phyloP scores from a whole-genome alignment of 257 asterid genomes.

The Thymus mandschuricus region DNA sequence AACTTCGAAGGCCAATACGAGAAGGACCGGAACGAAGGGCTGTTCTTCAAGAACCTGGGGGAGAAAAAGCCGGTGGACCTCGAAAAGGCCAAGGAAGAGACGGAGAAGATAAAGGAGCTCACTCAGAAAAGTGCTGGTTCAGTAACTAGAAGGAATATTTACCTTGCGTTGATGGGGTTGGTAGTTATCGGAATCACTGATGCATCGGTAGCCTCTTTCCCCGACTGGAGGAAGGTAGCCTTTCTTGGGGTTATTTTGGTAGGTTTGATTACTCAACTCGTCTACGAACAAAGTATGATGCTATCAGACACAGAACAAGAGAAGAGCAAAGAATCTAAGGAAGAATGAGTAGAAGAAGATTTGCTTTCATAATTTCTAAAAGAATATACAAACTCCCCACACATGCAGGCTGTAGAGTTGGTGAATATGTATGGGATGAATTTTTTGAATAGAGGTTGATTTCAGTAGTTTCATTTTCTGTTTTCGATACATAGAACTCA shows the following conservation, averaged over 20 bases:
- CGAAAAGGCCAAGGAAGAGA: constrained; percentile 64
- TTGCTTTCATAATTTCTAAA: constrained; percentile 19
- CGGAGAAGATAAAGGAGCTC: constrained; percentile 57
- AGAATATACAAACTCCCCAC: constrained; percentile 29
- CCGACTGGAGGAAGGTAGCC: constrained; percentile 70
- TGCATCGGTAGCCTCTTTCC: constrained; percentile 50
- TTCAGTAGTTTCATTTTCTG: constrained; percentile 14
- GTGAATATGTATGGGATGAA: constrained; percentile 3
- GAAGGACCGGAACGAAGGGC: constrained; percentile 75
- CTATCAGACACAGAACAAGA: constrained; percentile 49
- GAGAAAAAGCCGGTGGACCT: constrained; percentile 54
- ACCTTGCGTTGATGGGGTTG: constrained; percentile 67
- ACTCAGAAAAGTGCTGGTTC: constrained; percentile 67
- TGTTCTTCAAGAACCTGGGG: constrained; percentile 77
- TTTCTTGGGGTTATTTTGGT: constrained; percentile 74
- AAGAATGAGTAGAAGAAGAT: constrained; percentile 33
- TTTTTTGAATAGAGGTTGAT: constrained; percentile 6
- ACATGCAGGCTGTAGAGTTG: constrained; percentile 20
- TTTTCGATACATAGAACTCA: background rate
- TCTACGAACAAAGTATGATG: constrained; percentile 71
- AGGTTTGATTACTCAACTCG: constrained; percentile 73
- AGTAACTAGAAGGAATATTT: constrained; percentile 62
- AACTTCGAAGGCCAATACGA: constrained; percentile 68
- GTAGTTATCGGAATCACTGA: constrained; percentile 66
- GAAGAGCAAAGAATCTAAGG: constrained; percentile 43